Base-by-base conservation (phyloP, 2,329 filamentous ascomycete species). In the Annulohypoxylon truncatum region DNA sequence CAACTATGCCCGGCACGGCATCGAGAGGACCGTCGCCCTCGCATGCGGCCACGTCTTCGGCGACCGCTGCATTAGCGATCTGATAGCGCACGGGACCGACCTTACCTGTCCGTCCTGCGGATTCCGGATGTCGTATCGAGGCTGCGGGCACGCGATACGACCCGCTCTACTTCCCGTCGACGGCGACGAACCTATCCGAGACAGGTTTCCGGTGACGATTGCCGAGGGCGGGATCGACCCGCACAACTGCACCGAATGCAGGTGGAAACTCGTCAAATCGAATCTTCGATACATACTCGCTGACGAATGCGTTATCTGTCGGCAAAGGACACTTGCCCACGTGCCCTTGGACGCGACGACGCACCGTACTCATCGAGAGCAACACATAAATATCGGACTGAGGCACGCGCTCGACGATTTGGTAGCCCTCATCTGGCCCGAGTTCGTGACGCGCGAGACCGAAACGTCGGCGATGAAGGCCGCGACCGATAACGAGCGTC, bases 21-120 rank as follows among this genome's bases (percentile, higher is more conserved):
- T 72, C 12, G 73, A 75, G 57, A 64, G 64, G 9, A 72, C 71
- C 0, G 58, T 73, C 2, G 56, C 64, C 3, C 68, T 75, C 2
- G 68, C 72, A 10, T 74, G 72, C 48, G 73, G 73, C 2, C 73
- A 75, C 31, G 55, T 73, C 20, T 71, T 74, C 22, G 73, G 73
- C 13, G 72, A 72, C 28, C 67, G 71, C n/a, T 75, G 73, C 46
- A 28, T 74, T 7, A 44, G 66, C 3, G 55, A 61, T 18, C 35
- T 65, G 3, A 35, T 64, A 29, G 31, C 51, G 0, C 31, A 47
- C 12, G 51, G 50, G 8, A 24, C 47, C 5, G 62, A 69, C 10
- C 28, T 70, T 7, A 48, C 24, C 12, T 75, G 73, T 29, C 72
- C 72, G 6, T 63, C 67, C 4, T 75, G 73, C 56, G 64, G 68